Evolutionary conservation across 2,329 filamentous ascomycete genomes (phyloP), one percentile per base, ranked within the genome.

Genomic region (Diaporthe australafricana): DNA sequence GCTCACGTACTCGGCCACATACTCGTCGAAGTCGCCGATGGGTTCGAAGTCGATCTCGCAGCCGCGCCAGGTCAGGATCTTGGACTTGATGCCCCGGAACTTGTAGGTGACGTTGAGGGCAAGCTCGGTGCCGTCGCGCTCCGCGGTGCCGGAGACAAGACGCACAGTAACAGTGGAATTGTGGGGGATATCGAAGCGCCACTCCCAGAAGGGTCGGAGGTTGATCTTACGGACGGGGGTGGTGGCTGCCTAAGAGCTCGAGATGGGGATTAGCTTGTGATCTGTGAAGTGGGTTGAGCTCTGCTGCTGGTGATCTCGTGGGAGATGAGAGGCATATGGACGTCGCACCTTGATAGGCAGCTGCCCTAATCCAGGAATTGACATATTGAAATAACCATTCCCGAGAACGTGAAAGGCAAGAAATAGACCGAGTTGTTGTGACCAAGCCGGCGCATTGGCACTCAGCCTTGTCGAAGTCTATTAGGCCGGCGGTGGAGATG

Each of bases 111-210:
- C 92, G 70, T 92, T 93, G 12, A 90, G 88, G 14, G 95, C 95
- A 53, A 99, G 92, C 84, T 99, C 96, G 70, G 96, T 95, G 79
- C 96, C 96, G 80, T 98, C 98, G 79, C 97, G 91, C 82, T 99
- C 96, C 62, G 96, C 96, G 1, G 92, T 94, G 73, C 96, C 96
- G 42, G 88, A 90, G 70, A 94, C 83, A 32, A 98, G 86, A 84
- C 95, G 87, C 60, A 88, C 79, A 48, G 81, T 81, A 65, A 87
- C 72, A 38, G 80, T 77, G 71, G 82, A 81, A 74, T 80, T 82
- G 73, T 85, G 81, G 14, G 91, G 87, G 55, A 94, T 91, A 78
- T 94, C 88, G 83, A 96, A 96, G 65, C 93, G 90, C 91, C 93
- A 96, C 87, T 96, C 93, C 77, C 89, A 91, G 75, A 89, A 89